These are phyloP conservation scores for Lachnellula subtilissima DNA, from an alignment of 2,329 filamentous ascomycete species.

Conservation along the genomic window DNA sequence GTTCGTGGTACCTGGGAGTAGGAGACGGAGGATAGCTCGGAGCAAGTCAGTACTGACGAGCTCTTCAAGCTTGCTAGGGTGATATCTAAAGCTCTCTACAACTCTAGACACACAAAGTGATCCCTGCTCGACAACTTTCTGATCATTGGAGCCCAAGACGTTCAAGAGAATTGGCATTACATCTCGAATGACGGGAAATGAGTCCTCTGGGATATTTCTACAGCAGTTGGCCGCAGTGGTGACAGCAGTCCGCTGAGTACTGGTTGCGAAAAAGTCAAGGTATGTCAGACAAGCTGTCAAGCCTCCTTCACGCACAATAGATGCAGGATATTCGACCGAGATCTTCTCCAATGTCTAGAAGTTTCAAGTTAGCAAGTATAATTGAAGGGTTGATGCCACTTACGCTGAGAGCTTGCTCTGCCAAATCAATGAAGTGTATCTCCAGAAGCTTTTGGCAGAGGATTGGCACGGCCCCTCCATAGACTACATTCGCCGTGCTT, in stretches of 20 bases:
- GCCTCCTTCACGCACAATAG: constrained; percentile 92
- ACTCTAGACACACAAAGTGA: constrained; percentile 93
- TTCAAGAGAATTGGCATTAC: constrained; percentile 95
- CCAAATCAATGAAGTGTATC: constrained; percentile 94
- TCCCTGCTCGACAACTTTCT: constrained; percentile 93
- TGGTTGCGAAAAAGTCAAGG: constrained; percentile 95
- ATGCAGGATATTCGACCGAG: constrained; percentile 88
- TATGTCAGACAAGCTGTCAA: constrained; percentile 94
- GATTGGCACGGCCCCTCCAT: constrained; percentile 92
- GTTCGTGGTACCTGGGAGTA: constrained; percentile 92
- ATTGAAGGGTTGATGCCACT: constrained; percentile 26
- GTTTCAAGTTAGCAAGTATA: constrained; percentile 7
- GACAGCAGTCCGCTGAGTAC: constrained; percentile 92
- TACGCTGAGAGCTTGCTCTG: constrained; percentile 88
- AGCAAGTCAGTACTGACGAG: constrained; percentile 85
- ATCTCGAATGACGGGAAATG: constrained; percentile 83
- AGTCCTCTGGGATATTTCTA: constrained; percentile 91
- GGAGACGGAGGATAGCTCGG: constrained; percentile 75
- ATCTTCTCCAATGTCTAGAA: constrained; percentile 85
- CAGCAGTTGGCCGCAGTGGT: constrained; percentile 98
- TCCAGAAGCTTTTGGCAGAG: constrained; percentile 92
- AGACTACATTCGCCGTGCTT: constrained; percentile 91
- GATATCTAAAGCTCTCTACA: constrained; percentile 92
- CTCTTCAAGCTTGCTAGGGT: constrained; percentile 83
- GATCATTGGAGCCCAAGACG: constrained; percentile 86